Percentiles rank a stretch among this genome's conserved stretches.
Evolutionary conservation across 495 filamentous ascomycete species (phyloP).

Genomic region (Penicillium cataractarum): DNA sequence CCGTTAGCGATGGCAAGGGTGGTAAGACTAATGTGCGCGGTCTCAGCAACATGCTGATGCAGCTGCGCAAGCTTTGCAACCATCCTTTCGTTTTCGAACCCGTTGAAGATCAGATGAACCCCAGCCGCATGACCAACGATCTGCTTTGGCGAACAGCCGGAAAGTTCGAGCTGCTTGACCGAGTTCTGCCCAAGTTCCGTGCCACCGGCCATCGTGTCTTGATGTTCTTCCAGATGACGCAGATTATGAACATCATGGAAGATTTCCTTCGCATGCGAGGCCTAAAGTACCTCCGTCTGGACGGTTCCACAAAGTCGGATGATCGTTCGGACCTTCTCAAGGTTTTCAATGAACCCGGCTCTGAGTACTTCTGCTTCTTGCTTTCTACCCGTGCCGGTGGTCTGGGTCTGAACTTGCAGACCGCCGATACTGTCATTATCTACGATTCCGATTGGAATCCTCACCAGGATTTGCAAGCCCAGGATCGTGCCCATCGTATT

Average conservation of each 20-base stretch:
- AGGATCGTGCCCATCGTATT: conserved; percentile 99
- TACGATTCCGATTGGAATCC: conserved; percentile 99
- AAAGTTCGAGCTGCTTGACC: conserved; percentile 95
- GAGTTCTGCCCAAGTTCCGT: conserved; percentile 90
- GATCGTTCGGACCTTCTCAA: conserved; percentile 90
- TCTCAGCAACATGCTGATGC: conserved; percentile 99
- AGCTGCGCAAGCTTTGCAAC: conserved; percentile 97
- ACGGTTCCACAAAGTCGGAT: conserved; percentile 96
- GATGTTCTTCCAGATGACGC: conserved; percentile 99
- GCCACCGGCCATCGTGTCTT: conserved; percentile 87
- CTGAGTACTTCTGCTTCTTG: conserved; percentile 95
- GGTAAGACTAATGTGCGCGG: conserved; percentile 94
- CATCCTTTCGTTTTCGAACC: conserved; percentile 98
- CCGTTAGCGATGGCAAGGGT: conserved; percentile 92
- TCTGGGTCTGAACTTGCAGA: conserved; percentile 93
- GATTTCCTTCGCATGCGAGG: conserved; percentile 88
- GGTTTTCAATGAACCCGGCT: conserved; percentile 85
- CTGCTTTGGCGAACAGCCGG: conserved; percentile 93
- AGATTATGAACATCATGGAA: conserved; percentile 99
- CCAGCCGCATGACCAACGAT: conserved; percentile 82
- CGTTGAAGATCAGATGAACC: conserved; percentile 98
- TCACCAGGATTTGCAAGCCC: conserved; percentile 97
- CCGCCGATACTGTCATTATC: conserved; percentile 98
- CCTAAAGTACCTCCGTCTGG: conserved; percentile 84
- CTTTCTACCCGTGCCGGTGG: conserved; percentile 99